Conservation (phyloP, 306 rosid genomes). For the Coriaria nepalensis region DNA sequence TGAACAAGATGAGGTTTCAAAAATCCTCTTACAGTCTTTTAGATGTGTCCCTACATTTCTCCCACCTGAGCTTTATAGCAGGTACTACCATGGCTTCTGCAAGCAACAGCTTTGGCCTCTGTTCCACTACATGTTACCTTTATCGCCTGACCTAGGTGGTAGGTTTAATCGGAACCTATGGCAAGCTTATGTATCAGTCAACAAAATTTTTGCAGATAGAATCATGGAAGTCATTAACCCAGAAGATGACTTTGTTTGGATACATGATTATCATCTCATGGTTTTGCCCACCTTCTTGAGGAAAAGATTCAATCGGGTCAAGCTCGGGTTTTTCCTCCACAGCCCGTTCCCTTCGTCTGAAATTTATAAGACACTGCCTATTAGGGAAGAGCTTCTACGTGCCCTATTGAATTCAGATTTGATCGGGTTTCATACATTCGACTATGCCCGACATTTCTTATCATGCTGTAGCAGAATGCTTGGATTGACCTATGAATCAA, state of each 20-base stretch:
- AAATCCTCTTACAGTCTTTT: slow-evolving; percentile 44
- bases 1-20: slow-evolving; percentile 85
- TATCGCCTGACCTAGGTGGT: slow-evolving; percentile 66
- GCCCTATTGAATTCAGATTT: slow-evolving; percentile 74
- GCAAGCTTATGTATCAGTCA: slow-evolving; percentile 77
- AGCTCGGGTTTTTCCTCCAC: slow-evolving; percentile 73
- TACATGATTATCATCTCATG: slow-evolving; percentile 85
- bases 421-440: slow-evolving; percentile 81
- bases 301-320: slow-evolving; percentile 64
- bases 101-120: slow-evolving; percentile 77
- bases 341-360: slow-evolving; percentile 83
- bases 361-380: slow-evolving; percentile 63
- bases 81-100: slow-evolving; percentile 73
- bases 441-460: slow-evolving; percentile 72
- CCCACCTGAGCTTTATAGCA: slow-evolving; percentile 45
- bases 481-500: slow-evolving; percentile 61
- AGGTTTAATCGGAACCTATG: slow-evolving; percentile 58
- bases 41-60: slow-evolving; percentile 70
- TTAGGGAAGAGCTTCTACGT: slow-evolving; percentile 62
- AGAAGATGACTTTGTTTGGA: slow-evolving; percentile 76
- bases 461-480: slow-evolving; percentile 84
- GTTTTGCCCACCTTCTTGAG: slow-evolving; percentile 77
- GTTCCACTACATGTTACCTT: slow-evolving; percentile 76
- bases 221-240: slow-evolving; percentile 86
- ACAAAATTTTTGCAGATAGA: slow-evolving; percentile 74